Percentiles rank a stretch among this genome's conserved stretches.
These are phyloP conservation scores for Neotropicomus parvogracilis DNA, from an alignment of 1,284 basidiomycete genomes.

Conservation along the genomic window DNA sequence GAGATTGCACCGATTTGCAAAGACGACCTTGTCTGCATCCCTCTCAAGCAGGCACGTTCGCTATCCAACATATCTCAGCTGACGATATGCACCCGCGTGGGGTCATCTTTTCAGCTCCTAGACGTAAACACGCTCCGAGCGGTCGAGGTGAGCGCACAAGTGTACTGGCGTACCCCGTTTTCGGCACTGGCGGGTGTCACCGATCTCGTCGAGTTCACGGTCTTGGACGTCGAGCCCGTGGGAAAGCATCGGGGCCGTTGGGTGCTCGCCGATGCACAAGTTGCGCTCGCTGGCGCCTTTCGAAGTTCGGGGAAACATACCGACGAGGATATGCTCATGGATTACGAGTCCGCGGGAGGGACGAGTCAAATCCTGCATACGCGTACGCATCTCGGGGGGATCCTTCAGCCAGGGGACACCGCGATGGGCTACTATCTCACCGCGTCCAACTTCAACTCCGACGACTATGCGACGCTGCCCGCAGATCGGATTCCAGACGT, in stretches of 20 bases:
- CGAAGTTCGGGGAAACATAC: slow-evolving; percentile 39
- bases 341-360: slow-evolving; percentile 50
- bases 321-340: slow-evolving; percentile 53
- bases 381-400: slow-evolving; percentile 91
- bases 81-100: slow-evolving; percentile 85
- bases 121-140: slow-evolving; percentile 86
- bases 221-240: slow-evolving; percentile 91
- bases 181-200: slow-evolving; percentile 76
- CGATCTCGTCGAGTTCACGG: slow-evolving; percentile 92
- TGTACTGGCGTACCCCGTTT: slow-evolving; percentile 92
- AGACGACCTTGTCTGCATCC: slow-evolving; percentile 93
- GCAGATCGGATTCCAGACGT: slow-evolving; percentile 83
- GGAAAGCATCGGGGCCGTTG: slow-evolving; percentile 68
- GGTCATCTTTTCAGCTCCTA: slow-evolving; percentile 87
- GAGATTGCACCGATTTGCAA: slow-evolving; percentile 98
- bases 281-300: slow-evolving; percentile 82
- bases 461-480: slow-evolving; percentile 77
- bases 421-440: slow-evolving; percentile 89
- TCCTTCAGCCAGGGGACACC: slow-evolving; percentile 94
- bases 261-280: slow-evolving; percentile 91
- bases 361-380: slow-evolving; percentile 90
- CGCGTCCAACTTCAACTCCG: slow-evolving; percentile 90
- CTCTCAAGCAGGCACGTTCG: slow-evolving; percentile 74
- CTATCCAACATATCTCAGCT: slow-evolving; percentile 89
- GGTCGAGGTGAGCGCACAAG: slow-evolving; percentile 75